Base-by-base conservation (phyloP, 352 stramenopile genomes). In the Phytophthora citricola region DNA sequence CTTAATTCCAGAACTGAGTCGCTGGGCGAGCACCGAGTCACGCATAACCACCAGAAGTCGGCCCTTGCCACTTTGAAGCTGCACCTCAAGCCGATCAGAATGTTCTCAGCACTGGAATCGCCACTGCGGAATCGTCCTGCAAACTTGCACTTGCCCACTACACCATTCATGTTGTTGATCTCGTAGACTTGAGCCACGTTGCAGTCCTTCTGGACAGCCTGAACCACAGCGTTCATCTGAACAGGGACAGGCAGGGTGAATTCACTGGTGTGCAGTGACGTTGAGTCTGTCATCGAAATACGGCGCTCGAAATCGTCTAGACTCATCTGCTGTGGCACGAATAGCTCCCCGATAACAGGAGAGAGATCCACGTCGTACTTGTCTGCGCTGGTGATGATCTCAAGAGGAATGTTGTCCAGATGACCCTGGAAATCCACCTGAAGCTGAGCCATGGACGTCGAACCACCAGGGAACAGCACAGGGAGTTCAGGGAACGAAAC, bases 401-500 rank as follows among this genome's bases (percentile, higher is more conserved):
- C 61, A 17, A 95, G 58, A n/a, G 78, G 63, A 17, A 96, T 59
- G 32, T 81, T 78, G 49, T 96, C 88, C 0, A 95, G 62, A 24
- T 76, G 74, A 10, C 86, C 85, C 15, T 71, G 66, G 52, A 97
- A 96, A 64, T 97, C 81, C 32, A 96, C 83, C 43, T 95, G 84
- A 50, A 97, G 56, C 56, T 93, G 81, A 0, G 82, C 89, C 79
- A 93, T 93, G 2, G 79, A 87, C 14, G 80, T 77, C 6, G 78
- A 84, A 10, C 76, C 89, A 9, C 89, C 89, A 41, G 90, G 85
- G 50, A 94, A 92, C 24, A 97, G 60, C 9, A 96, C 80, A 9
- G 90, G 81, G 17, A 97, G 80, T 61, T 97, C 85, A 3, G 85
- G 76, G 64, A 94, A 97, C 15, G 87, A 76, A 39, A 94, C 70